Percentiles rank a stretch among this genome's conserved stretches.
phyloP scores from a whole-genome alignment of 495 filamentous ascomycete genomes.

The Oidiodendron maius region DNA sequence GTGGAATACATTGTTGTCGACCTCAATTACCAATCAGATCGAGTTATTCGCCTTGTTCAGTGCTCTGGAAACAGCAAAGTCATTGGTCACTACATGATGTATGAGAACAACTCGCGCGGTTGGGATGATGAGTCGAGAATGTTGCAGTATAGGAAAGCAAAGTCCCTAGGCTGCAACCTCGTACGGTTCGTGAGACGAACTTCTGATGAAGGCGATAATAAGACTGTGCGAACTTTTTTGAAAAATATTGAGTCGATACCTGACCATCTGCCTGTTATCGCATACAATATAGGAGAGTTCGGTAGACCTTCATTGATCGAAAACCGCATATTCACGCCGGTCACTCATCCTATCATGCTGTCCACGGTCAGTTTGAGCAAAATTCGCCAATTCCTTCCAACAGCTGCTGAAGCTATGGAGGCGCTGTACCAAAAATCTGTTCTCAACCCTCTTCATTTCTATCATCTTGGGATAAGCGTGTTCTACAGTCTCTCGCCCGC shows the following conservation, averaged over 20 bases:
- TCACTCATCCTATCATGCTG: slow-evolving; percentile 60
- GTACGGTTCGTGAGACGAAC: slow-evolving; percentile 63
- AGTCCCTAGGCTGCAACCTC: slow-evolving; percentile 61
- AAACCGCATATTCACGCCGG: slow-evolving; percentile 60
- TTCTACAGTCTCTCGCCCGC: slow-evolving; percentile 70
- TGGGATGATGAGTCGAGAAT: slow-evolving; percentile 60
- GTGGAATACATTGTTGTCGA: slow-evolving; percentile 72
- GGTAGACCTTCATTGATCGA: slow-evolving; percentile 64
- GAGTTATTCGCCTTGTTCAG: slow-evolving; percentile 46
- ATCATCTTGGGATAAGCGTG: slow-evolving; percentile 66
- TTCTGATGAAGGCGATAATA: slow-evolving; percentile 50
- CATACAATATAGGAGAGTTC: slow-evolving; percentile 65
- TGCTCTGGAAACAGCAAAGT: slow-evolving; percentile 63
- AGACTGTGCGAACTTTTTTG: slow-evolving; percentile 48
- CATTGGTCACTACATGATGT: slow-evolving; percentile 59
- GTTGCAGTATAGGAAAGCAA: slow-evolving; percentile 49
- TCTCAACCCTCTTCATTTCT: slow-evolving; percentile 65
- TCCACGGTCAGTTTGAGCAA: slow-evolving; percentile 10
- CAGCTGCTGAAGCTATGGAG: slow-evolving; percentile 52
- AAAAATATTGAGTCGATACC: slow-evolving; percentile 36
- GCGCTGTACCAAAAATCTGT: slow-evolving; percentile 37
- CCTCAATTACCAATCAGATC: slow-evolving; percentile 42
- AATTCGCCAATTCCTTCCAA: slow-evolving; percentile 38
- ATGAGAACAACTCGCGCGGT: slow-evolving; percentile 39
- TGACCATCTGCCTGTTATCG: slow-evolving; percentile 49